Evolutionary conservation across 352 stramenopile genomes (phyloP).

Genomic region (Globisporangium heterothallicum): DNA sequence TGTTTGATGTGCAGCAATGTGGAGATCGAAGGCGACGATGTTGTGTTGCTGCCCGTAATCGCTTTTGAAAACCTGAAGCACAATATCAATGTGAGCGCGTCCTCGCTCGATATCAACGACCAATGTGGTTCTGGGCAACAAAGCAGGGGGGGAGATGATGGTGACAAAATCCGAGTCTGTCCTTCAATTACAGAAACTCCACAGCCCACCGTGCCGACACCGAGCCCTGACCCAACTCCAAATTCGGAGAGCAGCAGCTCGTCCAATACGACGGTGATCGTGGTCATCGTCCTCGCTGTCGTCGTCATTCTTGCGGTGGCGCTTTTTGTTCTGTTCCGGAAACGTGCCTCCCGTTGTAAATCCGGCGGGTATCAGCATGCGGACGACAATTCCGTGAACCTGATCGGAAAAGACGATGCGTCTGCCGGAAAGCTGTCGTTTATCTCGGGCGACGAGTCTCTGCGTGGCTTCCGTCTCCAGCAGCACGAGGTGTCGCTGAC

Average conservation of each 20-base stretch:
- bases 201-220: not conserved
- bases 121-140: no score
- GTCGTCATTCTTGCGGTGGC: conserved; percentile 30
- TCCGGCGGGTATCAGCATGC: not conserved
- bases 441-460: conserved; percentile 60
- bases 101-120: conserved; percentile 12
- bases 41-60: conserved; percentile 7
- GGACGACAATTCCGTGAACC: conserved; percentile 28
- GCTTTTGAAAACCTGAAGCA: not conserved
- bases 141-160: not conserved
- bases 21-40: conserved; percentile 4
- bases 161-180: not conserved
- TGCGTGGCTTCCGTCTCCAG: conserved; percentile 39
- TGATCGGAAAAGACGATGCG: conserved; percentile 42
- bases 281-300: conserved; percentile 40
- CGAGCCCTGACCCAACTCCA: not conserved
- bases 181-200: not conserved
- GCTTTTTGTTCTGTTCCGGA: conserved; percentile 29
- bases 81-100: conserved; percentile 3
- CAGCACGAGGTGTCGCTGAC: conserved; percentile 46
- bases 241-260: not conserved
- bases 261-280: conserved; percentile 34
- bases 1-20: conserved; percentile 3
- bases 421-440: conserved; percentile 38
- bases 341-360: conserved; percentile 22